phyloP scores from a whole-genome alignment of 1,284 basidiomycete genomes.

The Marasmius fiardii region DNA sequence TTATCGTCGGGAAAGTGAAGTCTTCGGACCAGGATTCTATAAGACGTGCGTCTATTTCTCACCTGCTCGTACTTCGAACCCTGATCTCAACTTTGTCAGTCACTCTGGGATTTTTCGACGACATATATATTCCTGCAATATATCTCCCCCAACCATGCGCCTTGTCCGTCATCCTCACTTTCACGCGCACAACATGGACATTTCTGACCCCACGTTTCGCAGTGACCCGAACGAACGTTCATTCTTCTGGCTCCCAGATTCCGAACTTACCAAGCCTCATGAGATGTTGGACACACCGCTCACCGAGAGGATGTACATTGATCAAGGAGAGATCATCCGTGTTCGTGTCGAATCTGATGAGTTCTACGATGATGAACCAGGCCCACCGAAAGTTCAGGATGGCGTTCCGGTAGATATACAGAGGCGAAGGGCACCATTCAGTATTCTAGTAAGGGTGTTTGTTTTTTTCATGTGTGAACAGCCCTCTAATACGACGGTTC shows the following conservation, averaged over 20 bases:
- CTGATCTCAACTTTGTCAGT: constrained; percentile 44
- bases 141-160: constrained; percentile 77
- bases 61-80: constrained; percentile 5
- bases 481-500: neutral
- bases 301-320: constrained; percentile 82
- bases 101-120: constrained; percentile 91
- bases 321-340: constrained; percentile 80
- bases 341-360: constrained; percentile 86
- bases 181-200: neutral
- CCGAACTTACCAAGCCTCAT: constrained; percentile 50
- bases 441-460: constrained; percentile 66
- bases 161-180: constrained; percentile 58
- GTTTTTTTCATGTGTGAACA: neutral
- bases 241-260: constrained; percentile 77
- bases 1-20: constrained; percentile 86
- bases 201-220: neutral
- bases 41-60: constrained; percentile 55
- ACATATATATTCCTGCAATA: constrained; percentile 76
- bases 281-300: constrained; percentile 69
- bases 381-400: constrained; percentile 72
- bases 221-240: constrained; percentile 82
- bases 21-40: constrained; percentile 83
- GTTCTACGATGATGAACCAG: constrained; percentile 90
- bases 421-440: constrained; percentile 66
- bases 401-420: constrained; percentile 58